These are phyloP conservation scores for Fusarium oligoseptatum DNA, from an alignment of 2,329 filamentous ascomycete genomes.

Conservation along the genomic window DNA sequence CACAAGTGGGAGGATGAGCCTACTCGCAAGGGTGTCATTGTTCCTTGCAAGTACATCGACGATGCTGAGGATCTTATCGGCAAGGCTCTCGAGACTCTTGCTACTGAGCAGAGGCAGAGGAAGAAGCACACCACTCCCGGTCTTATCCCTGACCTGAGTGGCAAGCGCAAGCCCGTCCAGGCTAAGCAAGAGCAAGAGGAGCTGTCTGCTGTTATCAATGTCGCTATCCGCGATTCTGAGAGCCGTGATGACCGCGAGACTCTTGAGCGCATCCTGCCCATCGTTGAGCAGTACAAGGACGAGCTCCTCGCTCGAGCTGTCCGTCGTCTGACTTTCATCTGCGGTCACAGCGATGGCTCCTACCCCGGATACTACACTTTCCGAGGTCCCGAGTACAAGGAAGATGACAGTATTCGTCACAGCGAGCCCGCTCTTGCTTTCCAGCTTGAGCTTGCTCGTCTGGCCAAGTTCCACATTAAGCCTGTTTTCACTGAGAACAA, in stretches of 20 bases:
- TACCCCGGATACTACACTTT: conserved; percentile 99
- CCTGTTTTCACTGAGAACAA: conserved; percentile 99
- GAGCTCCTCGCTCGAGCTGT: conserved; percentile 86
- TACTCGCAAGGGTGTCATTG: conserved; percentile 90
- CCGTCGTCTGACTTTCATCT: conserved; percentile 95
- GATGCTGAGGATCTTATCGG: conserved; percentile 89
- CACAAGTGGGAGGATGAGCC: conserved; percentile 82
- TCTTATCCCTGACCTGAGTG: conserved; percentile 79
- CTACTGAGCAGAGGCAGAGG: conserved; percentile 69
- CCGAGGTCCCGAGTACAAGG: conserved; percentile 88
- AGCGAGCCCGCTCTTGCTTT: conserved; percentile 96
- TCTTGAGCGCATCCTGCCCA: conserved; percentile 77
- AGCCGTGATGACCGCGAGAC: conserved; percentile 85
- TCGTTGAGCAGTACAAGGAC: conserved; percentile 85
- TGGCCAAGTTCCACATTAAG: conserved; percentile 98
- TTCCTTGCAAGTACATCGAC: conserved; percentile 93
- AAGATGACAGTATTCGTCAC: conserved; percentile 97
- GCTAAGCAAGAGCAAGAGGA: conserved; percentile 67
- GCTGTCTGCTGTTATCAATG: conserved; percentile 90
- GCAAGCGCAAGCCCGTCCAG: conserved; percentile 72
- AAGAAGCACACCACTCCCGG: conserved; percentile 65
- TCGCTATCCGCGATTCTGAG: conserved; percentile 91
- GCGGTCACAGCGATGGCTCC: conserved; percentile 91
- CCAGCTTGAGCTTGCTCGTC: conserved; percentile 94
- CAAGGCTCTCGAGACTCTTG: conserved; percentile 88